Percentiles rank a stretch among this genome's conserved stretches.
Evolutionary conservation across 2,329 filamentous ascomycete genomes (phyloP).

Genomic region (Pezicula carpinea): DNA sequence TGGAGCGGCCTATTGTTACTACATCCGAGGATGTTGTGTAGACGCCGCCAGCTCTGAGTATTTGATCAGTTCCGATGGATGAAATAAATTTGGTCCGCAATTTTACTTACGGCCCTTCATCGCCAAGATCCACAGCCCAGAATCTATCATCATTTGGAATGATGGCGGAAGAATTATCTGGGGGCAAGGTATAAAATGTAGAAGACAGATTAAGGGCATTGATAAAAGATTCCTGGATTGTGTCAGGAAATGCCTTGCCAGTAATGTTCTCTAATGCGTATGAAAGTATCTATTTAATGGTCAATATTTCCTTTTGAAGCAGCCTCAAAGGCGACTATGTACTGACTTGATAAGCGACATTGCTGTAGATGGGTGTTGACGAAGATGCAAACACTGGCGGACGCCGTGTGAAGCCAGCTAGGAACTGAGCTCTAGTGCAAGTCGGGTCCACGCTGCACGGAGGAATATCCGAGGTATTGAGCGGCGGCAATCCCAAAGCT

Average conservation of each 20-base stretch:
- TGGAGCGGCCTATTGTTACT: slow-evolving; percentile 19
- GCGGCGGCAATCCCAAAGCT: slow-evolving; percentile 27
- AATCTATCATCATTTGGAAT: slow-evolving; percentile 5
- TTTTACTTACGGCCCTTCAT: slow-evolving; percentile 11
- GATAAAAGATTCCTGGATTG: slow-evolving; percentile 30
- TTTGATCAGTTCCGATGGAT: slow-evolving; percentile 9
- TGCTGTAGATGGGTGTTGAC: slow-evolving; percentile 32
- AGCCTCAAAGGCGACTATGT: no score
- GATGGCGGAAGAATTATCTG: slow-evolving; percentile 5
- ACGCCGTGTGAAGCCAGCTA: slow-evolving; percentile 7
- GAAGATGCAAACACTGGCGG: slow-evolving; percentile 30
- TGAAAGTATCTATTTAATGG: slow-evolving; percentile 14
- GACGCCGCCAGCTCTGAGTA: slow-evolving; percentile 34
- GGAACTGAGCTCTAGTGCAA: slow-evolving; percentile 21
- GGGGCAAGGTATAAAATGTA: slow-evolving; percentile 18
- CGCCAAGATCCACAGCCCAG: slow-evolving; percentile 9
- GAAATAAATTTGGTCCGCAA: neutral
- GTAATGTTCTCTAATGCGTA: slow-evolving; percentile 38
- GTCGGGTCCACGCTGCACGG: slow-evolving; percentile 19
- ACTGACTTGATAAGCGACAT: slow-evolving; percentile 31
- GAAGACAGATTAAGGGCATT: slow-evolving; percentile 28
- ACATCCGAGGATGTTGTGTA: slow-evolving; percentile 32
- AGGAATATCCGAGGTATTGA: slow-evolving; percentile 19
- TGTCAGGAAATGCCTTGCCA: slow-evolving; percentile 23
- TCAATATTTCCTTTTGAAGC: no score